Evolutionary conservation across 2,329 filamentous ascomycete species (phyloP).

Genomic region (Colletotrichum cereale): DNA sequence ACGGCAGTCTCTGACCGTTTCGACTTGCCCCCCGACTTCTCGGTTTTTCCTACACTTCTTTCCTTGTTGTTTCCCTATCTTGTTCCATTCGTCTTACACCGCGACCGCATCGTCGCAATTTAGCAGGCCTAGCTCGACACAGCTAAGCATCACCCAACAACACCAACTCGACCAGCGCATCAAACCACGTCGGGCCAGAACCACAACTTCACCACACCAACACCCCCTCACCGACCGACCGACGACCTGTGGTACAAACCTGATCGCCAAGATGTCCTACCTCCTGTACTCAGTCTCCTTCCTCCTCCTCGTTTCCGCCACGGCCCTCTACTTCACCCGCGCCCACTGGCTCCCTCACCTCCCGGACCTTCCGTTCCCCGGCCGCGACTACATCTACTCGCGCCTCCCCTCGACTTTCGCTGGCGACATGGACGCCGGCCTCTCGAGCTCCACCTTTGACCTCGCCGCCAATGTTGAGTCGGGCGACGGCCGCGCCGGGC

Average conservation of each 20-base stretch:
- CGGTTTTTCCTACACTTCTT: neutral
- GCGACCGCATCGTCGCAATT: neutral
- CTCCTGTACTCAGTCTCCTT: conserved; percentile 83
- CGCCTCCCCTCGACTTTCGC: conserved; percentile 83
- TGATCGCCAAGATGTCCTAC: conserved; percentile 75
- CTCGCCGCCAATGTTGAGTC: conserved; percentile 82
- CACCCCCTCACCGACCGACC: neutral
- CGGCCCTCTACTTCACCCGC: conserved; percentile 85
- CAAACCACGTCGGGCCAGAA: neutral
- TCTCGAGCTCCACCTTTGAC: conserved; percentile 87
- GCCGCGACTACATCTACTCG: conserved; percentile 77
- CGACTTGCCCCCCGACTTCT: neutral
- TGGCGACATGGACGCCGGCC: conserved; percentile 87
- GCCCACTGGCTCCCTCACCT: conserved; percentile 80
- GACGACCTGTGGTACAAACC: neutral
- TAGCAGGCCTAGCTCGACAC: neutral
- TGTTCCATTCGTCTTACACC: neutral
- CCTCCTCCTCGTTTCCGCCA: conserved; percentile 77
- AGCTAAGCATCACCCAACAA: neutral
- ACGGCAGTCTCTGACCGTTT: conserved; percentile 32
- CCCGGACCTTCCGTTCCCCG: conserved; percentile 68
- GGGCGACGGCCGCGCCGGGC: conserved; percentile 82
- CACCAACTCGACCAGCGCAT: neutral
- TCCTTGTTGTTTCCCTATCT: neutral
- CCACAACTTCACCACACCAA: neutral